These are phyloP conservation scores for Excoecaria agallocha DNA, from an alignment of 345 rosid species.

Conservation along the genomic window DNA sequence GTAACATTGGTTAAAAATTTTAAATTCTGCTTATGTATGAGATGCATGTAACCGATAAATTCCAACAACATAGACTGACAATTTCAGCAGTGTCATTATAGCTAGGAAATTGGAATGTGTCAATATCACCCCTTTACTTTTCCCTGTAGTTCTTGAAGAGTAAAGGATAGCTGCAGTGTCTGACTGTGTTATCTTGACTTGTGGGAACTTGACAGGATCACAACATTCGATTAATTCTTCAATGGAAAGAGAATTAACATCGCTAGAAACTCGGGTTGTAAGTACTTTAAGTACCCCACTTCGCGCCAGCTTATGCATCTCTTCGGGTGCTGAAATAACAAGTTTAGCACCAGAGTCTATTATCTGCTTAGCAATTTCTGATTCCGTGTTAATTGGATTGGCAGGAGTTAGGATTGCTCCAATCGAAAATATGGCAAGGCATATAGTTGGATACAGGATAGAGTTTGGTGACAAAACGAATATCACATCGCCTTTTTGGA, in stretches of 20 bases:
- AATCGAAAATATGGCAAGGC: slow-evolving; percentile 47
- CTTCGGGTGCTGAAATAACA: slow-evolving; percentile 45
- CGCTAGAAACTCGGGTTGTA: slow-evolving; percentile 24
- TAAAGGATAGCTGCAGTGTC: slow-evolving; percentile 60
- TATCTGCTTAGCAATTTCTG: slow-evolving; percentile 52
- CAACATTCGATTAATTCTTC: slow-evolving; percentile 49
- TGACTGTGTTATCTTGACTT: slow-evolving; percentile 27
- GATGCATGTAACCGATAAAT: no score
- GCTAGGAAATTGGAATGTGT: slow-evolving; percentile 56
- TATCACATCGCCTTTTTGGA: slow-evolving; percentile 53
- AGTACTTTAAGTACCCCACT: slow-evolving; percentile 31
- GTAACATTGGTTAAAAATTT: no score
- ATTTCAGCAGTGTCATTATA: slow-evolving; percentile 35
- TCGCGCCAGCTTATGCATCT: slow-evolving; percentile 39
- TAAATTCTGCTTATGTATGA: no score
- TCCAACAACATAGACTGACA: slow-evolving; percentile 48
- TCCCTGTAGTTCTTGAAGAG: slow-evolving; percentile 69
- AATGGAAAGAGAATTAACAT: slow-evolving; percentile 20
- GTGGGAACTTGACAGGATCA: slow-evolving; percentile 31
- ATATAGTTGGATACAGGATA: slow-evolving; percentile 44
- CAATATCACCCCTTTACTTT: slow-evolving; percentile 58
- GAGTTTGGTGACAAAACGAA: slow-evolving; percentile 59
- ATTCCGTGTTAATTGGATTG: slow-evolving; percentile 48
- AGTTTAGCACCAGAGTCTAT: slow-evolving; percentile 51
- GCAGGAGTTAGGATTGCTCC: slow-evolving; percentile 60